Base-by-base conservation (phyloP, 2,329 filamentous ascomycete species). In the Diaporthe amygdali region DNA sequence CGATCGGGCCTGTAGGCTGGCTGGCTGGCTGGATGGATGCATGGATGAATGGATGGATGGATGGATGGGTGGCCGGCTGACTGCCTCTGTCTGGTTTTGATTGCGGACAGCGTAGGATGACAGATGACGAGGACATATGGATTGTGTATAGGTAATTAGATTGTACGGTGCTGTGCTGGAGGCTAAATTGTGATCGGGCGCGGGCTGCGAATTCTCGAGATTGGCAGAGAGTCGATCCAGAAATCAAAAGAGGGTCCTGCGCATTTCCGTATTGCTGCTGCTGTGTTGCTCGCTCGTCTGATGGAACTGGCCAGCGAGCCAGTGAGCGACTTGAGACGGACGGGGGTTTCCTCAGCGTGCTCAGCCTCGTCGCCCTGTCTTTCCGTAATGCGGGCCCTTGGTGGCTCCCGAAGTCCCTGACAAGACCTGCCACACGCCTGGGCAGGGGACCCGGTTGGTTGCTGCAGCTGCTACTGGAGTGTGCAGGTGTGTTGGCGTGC, bases 221-320 rank as follows among this genome's bases (percentile, higher is more conserved):
- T 68, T 68, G 54, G 66, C 49, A n/a, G 46, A 59, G 41, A 56
- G 52, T 59, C 66, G 54, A 68, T 49, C 44, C 41, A 30, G 52
- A 27, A 59, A 27, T 37, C 32, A 59, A 59, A 68, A 37, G 66
- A 52, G 66, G 66, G 39, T 47, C 66, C 66, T n/a, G 46, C 25
- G 14, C 44, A 52, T 39, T 46, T 15, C 49, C 41, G 25, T 56
- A 55, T 47, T 55, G 39, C 15, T 34, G n/a, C 41, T 46, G 66
- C 20, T 10, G 32, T 37, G 37, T 10, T 67, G 32, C 49, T 22
- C 17, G 25, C 34, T 39, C 14, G 39, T 25, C 56, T 61, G 56
- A n/a, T 61, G 34, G 9, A 10, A 30, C 55, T 30, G 25, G 30
- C 14, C 10, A 44, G 30, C 34, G 34, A 37, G 20, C 55, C 56